Evolutionary conservation across 768 basidiomycete species (phyloP), one percentile per base, ranked within the genome.

Genomic region (Tylopilus plumbeoviolaceoides): DNA sequence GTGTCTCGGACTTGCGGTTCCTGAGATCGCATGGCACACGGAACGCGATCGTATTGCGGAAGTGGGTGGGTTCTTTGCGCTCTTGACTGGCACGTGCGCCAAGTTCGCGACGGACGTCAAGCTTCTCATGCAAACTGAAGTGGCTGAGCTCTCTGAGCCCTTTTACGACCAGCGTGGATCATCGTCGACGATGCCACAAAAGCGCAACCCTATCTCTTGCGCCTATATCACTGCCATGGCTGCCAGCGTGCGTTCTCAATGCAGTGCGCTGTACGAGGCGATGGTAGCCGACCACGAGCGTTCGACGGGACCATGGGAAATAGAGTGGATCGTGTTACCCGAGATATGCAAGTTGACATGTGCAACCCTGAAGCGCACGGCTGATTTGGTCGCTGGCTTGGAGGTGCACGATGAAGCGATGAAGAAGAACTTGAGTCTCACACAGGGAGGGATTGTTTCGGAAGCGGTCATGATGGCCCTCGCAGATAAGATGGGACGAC

Each of bases 161-260:
- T 78, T 71, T 46, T 64, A 73, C 30, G 60, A 70, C 11, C 70
- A 77, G 43, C 73, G 75, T 18, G 76, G 75, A 0, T 77, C 74
- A 8, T 78, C 75, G 53, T 75, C 73, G 54, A 77, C 77, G 15
- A 78, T 78, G 77, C 77, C 75, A 18, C 77, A 78, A 54, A 78
- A 78, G 48, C 70, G 77, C n/a, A 78, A 78, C 49, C 74, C 75
- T 0, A 73, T 77, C 35, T 73, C 72, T 2, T 70, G 74, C 44
- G 75, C 67, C 1, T 78, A 78, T 55, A 73, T 78, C 47, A 73
- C 72, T 1, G 71, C 75, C 5, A 73, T 77, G 68, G 61, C 71
- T 20, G 67, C 72, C 20, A 73, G 70, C 17, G 70, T 78, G 50
- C 71, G 71, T 12, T 71, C 76, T 45, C 64, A 77, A 20, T 67